A percentile compares a stretch with the other conserved stretches of the same genome.
These are phyloP conservation scores for Daldinia concentrica DNA, from an alignment of 495 filamentous ascomycete genomes.

Conservation along the genomic window DNA sequence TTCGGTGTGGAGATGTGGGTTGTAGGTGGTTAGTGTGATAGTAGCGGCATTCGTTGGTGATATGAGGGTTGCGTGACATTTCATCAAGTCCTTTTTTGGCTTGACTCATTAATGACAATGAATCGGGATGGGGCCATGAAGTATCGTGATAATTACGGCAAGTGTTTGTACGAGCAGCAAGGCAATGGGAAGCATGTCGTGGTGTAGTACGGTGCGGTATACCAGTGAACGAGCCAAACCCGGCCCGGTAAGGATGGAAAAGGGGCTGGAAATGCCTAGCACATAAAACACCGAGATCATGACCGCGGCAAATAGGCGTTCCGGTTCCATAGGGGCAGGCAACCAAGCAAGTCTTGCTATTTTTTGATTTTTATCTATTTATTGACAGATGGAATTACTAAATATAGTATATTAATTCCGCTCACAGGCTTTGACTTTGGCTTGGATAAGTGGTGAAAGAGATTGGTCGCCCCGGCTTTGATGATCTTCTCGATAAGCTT, in stretches of 20 bases:
- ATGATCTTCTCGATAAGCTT: too few relatives aligned
- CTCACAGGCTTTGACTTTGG: background rate
- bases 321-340: background rate
- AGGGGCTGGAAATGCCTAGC: conserved; percentile 2
- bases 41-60: too few relatives aligned
- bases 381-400: background rate
- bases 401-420: background rate
- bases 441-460: background rate
- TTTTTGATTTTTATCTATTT: too few relatives aligned
- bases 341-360: background rate
- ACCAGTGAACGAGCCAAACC: background rate
- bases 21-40: conserved; percentile 60
- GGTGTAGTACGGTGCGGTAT: background rate
- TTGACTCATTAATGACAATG: background rate
- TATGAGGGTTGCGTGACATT: too few relatives aligned
- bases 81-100: background rate
- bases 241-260: background rate
- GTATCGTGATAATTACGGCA: background rate
- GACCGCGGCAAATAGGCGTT: background rate
- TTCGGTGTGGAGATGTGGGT: conserved; percentile 94
- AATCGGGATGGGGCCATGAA: background rate
- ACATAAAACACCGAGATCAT: background rate
- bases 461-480: too few relatives aligned
- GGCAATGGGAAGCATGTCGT: background rate
- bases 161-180: background rate